Percentiles rank a stretch among this genome's conserved stretches.
phyloP scores from a whole-genome alignment of 2,329 filamentous ascomycete species.

The Ceratocystis alfenasii region DNA sequence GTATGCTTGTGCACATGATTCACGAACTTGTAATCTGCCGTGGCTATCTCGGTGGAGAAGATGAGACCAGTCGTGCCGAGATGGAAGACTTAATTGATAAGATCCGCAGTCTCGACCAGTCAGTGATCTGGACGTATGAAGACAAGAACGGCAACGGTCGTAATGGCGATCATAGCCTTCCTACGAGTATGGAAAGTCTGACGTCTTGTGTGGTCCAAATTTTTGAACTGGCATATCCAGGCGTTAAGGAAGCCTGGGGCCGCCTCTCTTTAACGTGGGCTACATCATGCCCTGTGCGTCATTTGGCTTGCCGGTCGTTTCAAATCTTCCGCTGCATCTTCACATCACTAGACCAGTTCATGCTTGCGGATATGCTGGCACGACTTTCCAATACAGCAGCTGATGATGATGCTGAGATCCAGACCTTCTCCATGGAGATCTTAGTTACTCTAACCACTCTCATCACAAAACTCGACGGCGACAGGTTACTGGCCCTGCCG shows the following conservation, averaged over 20 bases:
- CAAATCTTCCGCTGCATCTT: constrained; percentile 93
- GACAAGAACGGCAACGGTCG: constrained; percentile 74
- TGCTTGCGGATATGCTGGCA: constrained; percentile 94
- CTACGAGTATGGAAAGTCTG: constrained; percentile 74
- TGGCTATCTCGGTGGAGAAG: constrained; percentile 40
- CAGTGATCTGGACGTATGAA: constrained; percentile 88
- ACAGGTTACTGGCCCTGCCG: constrained; percentile 76
- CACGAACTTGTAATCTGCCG: constrained; percentile 80
- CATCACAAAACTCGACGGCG: constrained; percentile 68
- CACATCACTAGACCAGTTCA: constrained; percentile 77
- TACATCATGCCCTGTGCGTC: constrained; percentile 87
- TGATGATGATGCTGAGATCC: constrained; percentile 85
- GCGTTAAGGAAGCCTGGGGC: constrained; percentile 83
- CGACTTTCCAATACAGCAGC: constrained; percentile 93
- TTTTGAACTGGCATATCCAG: constrained; percentile 72
- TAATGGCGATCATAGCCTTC: constrained; percentile 59
- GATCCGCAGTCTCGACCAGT: constrained; percentile 70
- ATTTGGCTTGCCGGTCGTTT: constrained; percentile 91
- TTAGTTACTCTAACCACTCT: constrained; percentile 86
- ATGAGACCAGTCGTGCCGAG: constrained; percentile 32
- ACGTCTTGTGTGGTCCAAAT: constrained; percentile 72
- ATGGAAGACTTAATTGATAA: constrained; percentile 64
- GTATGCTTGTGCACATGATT: constrained; percentile 96
- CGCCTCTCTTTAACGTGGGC: constrained; percentile 88
- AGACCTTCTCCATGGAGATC: constrained; percentile 97